These are phyloP conservation scores for Mariannaea elegans DNA, from an alignment of 2,329 filamentous ascomycete species.

Conservation along the genomic window DNA sequence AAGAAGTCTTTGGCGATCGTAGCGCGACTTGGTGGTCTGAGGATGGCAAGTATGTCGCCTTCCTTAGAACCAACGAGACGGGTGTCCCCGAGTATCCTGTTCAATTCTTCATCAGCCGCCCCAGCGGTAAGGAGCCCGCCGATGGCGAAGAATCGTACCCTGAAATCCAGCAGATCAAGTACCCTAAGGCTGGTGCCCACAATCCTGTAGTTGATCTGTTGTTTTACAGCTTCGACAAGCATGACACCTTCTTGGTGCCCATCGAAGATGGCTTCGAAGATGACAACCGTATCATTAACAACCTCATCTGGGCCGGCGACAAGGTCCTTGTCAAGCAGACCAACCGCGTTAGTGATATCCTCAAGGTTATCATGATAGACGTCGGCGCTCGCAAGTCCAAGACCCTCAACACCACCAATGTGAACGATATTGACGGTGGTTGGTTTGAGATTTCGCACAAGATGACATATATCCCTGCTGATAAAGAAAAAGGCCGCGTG, in stretches of 20 bases:
- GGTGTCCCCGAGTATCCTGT: constrained; percentile 90
- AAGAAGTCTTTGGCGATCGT: constrained; percentile 71
- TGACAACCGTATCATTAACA: constrained; percentile 88
- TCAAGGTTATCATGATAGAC: constrained; percentile 88
- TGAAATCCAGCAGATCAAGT: constrained; percentile 91
- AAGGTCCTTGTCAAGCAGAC: constrained; percentile 91
- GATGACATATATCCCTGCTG: constrained; percentile 86
- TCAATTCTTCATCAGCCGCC: constrained; percentile 90
- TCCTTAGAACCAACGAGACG: constrained; percentile 93
- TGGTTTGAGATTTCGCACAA: constrained; percentile 96
- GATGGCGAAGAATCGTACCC: constrained; percentile 86
- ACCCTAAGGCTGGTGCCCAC: constrained; percentile 92
- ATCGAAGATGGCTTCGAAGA: constrained; percentile 81
- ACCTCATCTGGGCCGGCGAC: constrained; percentile 88
- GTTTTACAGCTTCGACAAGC: constrained; percentile 85
- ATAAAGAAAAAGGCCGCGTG: constrained; percentile 76
- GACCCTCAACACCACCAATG: constrained; percentile 80
- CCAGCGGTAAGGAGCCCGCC: constrained; percentile 75
- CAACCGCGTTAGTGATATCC: constrained; percentile 91
- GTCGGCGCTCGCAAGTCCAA: constrained; percentile 76
- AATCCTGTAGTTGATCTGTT: constrained; percentile 90
- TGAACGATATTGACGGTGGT: constrained; percentile 87
- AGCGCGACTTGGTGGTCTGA: constrained; percentile 95
- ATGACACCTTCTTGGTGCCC: constrained; percentile 81
- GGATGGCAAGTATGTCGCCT: constrained; percentile 89